phyloP scores from a whole-genome alignment of 257 asterid species.

The Ocimum tenuiflorum region DNA sequence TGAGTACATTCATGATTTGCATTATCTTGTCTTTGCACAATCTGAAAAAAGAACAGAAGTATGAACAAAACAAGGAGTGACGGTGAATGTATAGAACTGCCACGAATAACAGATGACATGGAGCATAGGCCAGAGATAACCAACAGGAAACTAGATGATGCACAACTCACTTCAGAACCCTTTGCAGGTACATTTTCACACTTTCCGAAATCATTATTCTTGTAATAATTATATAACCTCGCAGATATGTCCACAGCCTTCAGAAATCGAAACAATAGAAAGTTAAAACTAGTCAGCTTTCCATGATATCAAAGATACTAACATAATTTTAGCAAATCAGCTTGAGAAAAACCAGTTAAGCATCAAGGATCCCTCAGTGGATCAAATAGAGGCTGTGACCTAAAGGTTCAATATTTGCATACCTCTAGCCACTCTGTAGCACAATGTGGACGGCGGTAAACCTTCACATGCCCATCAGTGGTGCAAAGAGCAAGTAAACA shows the following conservation, averaged over 20 bases:
- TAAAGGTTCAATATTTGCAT: conserved; percentile 10
- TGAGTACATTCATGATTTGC: conserved; percentile 29
- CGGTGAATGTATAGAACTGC: background rate
- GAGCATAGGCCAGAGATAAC: conserved; percentile 14
- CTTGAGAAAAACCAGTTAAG: background rate
- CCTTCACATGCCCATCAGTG: conserved; percentile 59
- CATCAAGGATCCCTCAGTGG: background rate
- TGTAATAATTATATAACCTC: conserved; percentile 41
- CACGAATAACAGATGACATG: background rate
- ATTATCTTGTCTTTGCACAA: conserved; percentile 18
- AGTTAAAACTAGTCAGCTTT: background rate
- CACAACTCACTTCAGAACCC: conserved; percentile 43
- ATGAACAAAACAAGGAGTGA: conserved; percentile 13
- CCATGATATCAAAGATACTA: background rate
- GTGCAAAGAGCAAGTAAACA: conserved; percentile 95
- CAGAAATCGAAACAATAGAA: conserved; percentile 7
- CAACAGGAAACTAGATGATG: conserved; percentile 7
- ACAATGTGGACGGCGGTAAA: conserved; percentile 67
- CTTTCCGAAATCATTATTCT: conserved; percentile 43
- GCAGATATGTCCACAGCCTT: conserved; percentile 74
- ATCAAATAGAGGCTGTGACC: background rate
- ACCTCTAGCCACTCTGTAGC: conserved; percentile 87
- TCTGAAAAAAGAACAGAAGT: conserved; percentile 35
- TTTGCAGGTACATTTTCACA: conserved; percentile 29
- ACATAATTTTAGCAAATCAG: background rate